Percentiles rank a stretch among this genome's conserved stretches.
These are phyloP conservation scores for Hyparrhenia diplandra DNA, from an alignment of 176 grass and related monocot species.

Conservation along the genomic window DNA sequence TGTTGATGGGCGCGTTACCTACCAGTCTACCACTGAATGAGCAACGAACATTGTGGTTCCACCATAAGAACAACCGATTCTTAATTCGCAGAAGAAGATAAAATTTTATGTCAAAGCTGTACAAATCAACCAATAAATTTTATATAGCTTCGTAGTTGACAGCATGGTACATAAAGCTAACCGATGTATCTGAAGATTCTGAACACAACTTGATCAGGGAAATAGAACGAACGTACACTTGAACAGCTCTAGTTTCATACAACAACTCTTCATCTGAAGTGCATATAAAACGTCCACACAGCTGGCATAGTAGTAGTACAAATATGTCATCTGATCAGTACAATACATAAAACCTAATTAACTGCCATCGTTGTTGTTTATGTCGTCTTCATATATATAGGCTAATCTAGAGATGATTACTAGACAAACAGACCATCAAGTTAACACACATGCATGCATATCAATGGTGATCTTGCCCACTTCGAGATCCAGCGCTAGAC, in stretches of 20 bases:
- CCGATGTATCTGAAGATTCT: background rate
- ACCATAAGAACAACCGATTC: background rate
- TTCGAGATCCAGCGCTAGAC: background rate
- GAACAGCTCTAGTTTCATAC: background rate
- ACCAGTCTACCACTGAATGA: no score
- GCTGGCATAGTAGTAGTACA: no score
- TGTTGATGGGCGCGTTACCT: background rate
- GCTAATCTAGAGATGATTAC: background rate
- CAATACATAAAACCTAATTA: background rate
- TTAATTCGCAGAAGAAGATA: background rate
- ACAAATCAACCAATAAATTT: background rate
- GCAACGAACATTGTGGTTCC: no score
- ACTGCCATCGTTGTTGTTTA: background rate
- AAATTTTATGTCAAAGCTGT: background rate
- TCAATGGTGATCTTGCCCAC: conserved; percentile 6
- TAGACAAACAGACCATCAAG: background rate
- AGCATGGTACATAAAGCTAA: background rate
- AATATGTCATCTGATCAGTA: background rate
- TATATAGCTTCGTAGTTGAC: background rate
- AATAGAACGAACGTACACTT: background rate
- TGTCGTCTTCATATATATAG: background rate
- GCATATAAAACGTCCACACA: background rate
- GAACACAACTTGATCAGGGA: background rate
- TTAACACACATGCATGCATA: background rate
- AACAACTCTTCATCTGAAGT: background rate